These are phyloP conservation scores for Blastocystis hominis DNA, from an alignment of 352 stramenopile species.

Conservation along the genomic window DNA sequence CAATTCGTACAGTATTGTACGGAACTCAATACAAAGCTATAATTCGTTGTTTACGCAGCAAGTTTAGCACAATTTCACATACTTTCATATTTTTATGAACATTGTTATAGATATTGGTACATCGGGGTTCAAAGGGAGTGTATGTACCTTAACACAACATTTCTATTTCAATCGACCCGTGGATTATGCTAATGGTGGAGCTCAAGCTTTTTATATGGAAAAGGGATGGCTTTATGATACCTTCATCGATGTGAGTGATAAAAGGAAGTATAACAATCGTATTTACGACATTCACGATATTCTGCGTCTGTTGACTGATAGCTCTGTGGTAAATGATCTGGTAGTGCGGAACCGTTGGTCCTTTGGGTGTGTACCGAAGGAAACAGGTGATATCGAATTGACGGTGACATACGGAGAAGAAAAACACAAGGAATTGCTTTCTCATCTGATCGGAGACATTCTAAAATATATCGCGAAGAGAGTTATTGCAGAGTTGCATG, in stretches of 20 bases:
- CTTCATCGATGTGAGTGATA: not conserved
- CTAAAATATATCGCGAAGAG: not conserved
- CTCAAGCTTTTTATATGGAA: conserved; percentile 3
- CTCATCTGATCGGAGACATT: conserved; percentile 8
- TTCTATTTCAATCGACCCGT: not conserved
- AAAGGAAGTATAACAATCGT: not conserved
- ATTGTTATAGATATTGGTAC: conserved; percentile 54
- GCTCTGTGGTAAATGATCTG: not conserved
- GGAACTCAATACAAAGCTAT: too few relatives aligned
- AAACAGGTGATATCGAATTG: conserved; percentile 25
- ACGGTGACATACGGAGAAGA: not conserved
- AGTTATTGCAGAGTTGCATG: not conserved
- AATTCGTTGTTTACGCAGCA: too few relatives aligned
- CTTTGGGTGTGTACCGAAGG: not conserved
- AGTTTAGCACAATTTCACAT: too few relatives aligned
- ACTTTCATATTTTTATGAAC: not conserved
- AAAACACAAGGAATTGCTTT: not conserved
- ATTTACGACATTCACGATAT: conserved; percentile 32
- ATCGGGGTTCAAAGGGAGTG: not conserved
- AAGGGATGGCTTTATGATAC: conserved; percentile 8
- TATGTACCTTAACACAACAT: not conserved
- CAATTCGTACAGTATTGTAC: too few relatives aligned
- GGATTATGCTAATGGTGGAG: not conserved
- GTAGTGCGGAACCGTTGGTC: not conserved
- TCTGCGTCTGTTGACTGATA: not conserved